Evolutionary conservation across 805 yeast genomes (phyloP), one percentile per base, ranked within the genome.

Genomic region (Candida anglica): DNA sequence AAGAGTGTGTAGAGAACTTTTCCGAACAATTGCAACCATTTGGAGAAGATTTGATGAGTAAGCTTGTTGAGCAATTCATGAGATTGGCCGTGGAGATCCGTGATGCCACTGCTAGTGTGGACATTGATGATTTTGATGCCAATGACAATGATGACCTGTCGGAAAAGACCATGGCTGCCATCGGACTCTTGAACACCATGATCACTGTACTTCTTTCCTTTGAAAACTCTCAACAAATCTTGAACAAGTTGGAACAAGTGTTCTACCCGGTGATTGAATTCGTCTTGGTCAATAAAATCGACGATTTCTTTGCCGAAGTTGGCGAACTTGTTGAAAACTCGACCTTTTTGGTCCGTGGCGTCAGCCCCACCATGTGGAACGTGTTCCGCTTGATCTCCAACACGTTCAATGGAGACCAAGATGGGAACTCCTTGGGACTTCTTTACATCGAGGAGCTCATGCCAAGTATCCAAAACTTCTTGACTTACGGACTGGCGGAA

Each of bases 1-100:
- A 91, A 66, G 96, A 89, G 48, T 82, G 93, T 53, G 97, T 91
- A 19, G 96, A 89, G 52, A 77, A 75, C 38, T 93, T 83, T 58
- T 73, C 95, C 4, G 85, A 81, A 43, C 94, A 91, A 58, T 69
- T 91, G 46, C 93, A 60, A 36, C 98, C 98, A 13, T 91, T 86
- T 56, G 91, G 95, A 24, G 52, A 52, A 33, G 65, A 67, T 44
- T 64, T 51, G 60, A 74, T 82, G 19, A 52, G 53, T 3, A 74
- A 79, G 50, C 62, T 83, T 46, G 80, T 81, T 11, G 77, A 77
- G 32, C 96, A 91, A 52, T 86, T 89, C 29, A 46, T 64, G 50
- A 43, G 50, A 32, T 39, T 56, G 15, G 64, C 63, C 2, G 39
- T 36, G 5, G 71, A 64, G 34, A 46, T 86, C 20, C 61, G 76